These are phyloP conservation scores for Arabidopsis arenosa DNA, from an alignment of 345 rosid genomes.

Conservation along the genomic window DNA sequence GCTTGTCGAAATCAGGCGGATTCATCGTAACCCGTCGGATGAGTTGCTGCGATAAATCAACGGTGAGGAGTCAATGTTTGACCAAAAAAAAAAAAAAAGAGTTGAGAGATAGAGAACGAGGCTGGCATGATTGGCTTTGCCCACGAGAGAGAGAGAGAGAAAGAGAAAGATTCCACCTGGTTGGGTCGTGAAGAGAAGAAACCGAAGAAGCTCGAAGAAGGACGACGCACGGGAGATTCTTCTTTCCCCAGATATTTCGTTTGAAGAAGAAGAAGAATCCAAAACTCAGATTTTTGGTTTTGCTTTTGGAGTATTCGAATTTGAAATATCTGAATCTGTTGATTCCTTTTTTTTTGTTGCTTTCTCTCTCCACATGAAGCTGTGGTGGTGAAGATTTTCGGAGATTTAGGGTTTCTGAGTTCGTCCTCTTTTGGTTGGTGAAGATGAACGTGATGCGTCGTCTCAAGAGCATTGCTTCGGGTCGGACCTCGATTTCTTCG, in stretches of 20 bases:
- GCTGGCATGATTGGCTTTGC: slow-evolving; percentile 66
- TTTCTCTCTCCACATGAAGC: slow-evolving; percentile 44
- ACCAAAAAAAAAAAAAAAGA: slow-evolving; percentile 38
- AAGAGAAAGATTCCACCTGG: slow-evolving; percentile 45
- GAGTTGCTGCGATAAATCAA: slow-evolving; percentile 36
- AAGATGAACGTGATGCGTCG: slow-evolving; percentile 97
- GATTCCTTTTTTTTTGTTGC: not conserved
- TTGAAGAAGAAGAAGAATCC: slow-evolving; percentile 16
- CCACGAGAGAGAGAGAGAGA: slow-evolving; percentile 49
- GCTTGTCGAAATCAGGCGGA: not conserved
- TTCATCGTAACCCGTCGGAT: slow-evolving; percentile 49
- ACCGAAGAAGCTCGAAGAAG: slow-evolving; percentile 2
- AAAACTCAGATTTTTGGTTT: not conserved
- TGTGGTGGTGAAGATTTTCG: slow-evolving; percentile 25
- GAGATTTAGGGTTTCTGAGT: slow-evolving; percentile 45
- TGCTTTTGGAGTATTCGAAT: not conserved
- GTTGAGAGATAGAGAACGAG: slow-evolving; percentile 48
- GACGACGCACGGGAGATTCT: not conserved
- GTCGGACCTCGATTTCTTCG: slow-evolving; percentile 89
- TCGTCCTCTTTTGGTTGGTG: slow-evolving; percentile 1
- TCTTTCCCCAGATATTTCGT: not conserved
- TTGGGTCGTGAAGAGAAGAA: slow-evolving; percentile 34
- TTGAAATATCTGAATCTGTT: slow-evolving; percentile 42
- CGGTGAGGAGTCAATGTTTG: slow-evolving; percentile 54
- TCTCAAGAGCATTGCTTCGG: slow-evolving; percentile 98